A percentile compares a stretch with the other conserved stretches of the same genome.
These are phyloP conservation scores for Trichoderma guizhouense DNA, from an alignment of 2,329 filamentous ascomycete species.

Conservation along the genomic window DNA sequence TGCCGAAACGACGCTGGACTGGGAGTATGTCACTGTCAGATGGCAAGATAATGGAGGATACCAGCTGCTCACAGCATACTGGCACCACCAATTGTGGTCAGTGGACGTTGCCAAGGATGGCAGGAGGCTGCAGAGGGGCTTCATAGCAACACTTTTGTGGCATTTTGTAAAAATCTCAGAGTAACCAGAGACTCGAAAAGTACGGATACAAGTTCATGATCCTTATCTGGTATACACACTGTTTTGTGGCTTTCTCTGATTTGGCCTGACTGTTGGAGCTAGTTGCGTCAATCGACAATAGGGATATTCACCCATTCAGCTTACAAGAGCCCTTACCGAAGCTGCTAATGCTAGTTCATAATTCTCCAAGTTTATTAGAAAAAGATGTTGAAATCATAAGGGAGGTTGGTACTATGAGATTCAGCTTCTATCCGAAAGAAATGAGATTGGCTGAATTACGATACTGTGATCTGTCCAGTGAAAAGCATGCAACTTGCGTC, in stretches of 20 bases:
- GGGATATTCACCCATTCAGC: background rate
- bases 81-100: background rate
- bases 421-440: no score
- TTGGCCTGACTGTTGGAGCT: background rate
- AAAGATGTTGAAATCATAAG: no score
- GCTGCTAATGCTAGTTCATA: no score
- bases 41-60: no score
- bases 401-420: no score
- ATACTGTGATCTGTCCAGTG: background rate
- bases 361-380: no score
- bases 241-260: background rate
- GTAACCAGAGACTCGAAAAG: background rate
- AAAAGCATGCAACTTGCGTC: background rate
- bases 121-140: background rate
- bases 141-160: background rate
- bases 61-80: background rate
- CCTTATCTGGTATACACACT: background rate
- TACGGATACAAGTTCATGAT: background rate
- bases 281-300: background rate
- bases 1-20: no score
- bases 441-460: no score
- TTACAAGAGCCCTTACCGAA: no score
- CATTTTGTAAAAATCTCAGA: background rate
- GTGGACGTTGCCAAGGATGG: background rate
- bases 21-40: no score